Conservation (phyloP, 1,284 basidiomycete genomes). For the Microbotryum intermedium region DNA sequence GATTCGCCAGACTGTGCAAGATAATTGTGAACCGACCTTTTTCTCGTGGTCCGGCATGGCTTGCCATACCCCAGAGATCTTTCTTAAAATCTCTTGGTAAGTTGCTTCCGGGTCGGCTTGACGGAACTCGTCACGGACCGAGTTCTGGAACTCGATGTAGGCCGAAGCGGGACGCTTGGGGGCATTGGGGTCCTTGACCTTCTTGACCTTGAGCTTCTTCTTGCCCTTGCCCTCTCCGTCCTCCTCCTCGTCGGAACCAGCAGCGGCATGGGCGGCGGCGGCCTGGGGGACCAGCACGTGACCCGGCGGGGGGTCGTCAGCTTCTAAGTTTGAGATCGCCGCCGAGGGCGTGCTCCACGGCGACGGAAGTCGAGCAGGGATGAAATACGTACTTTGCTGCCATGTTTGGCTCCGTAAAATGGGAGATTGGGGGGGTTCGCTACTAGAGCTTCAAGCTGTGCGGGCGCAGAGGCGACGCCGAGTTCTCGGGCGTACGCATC, state of each 20-base stretch:
- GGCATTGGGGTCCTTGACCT: constrained; percentile 77
- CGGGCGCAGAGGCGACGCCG: constrained; percentile 17
- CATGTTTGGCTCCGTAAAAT: constrained; percentile 11
- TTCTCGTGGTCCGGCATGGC: constrained; percentile 59
- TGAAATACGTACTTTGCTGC: not conserved
- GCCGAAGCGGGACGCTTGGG: constrained; percentile 90
- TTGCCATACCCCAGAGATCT: constrained; percentile 69
- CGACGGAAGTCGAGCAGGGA: not conserved
- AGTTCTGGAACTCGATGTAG: constrained; percentile 93
- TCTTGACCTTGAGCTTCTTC: constrained; percentile 48
- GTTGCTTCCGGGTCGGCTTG: constrained; percentile 55
- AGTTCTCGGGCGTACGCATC: constrained; percentile 37
- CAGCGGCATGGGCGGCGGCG: not conserved
- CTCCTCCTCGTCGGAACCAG: not conserved
- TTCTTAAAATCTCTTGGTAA: constrained; percentile 61
- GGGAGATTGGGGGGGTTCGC: constrained; percentile 26
- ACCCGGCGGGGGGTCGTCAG: not conserved
- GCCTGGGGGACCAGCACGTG: not conserved
- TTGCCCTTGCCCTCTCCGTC: constrained; percentile 13
- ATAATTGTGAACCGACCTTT: constrained; percentile 48
- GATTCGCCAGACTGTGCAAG: too few species aligned
- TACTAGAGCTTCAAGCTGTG: constrained; percentile 25
- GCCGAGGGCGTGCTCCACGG: not conserved
- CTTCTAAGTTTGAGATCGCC: not conserved
- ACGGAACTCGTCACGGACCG: constrained; percentile 66